Evolutionary conservation across 139 green algal species (phyloP).

Genomic region (Volvox africanus): DNA sequence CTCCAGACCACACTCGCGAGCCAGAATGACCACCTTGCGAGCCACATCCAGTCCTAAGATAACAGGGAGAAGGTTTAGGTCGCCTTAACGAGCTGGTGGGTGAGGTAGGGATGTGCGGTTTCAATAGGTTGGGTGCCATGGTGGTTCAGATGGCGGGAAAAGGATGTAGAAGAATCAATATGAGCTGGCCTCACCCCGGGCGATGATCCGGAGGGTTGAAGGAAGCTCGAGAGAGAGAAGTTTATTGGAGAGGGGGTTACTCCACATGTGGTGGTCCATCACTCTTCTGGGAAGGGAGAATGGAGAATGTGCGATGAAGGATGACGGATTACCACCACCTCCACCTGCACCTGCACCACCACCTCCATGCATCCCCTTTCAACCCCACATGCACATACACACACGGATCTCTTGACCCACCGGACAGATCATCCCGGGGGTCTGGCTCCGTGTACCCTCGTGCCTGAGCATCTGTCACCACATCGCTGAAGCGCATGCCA

Average conservation of each 20-base stretch:
- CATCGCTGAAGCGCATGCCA: constrained; percentile 73
- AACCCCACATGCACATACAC: neutral
- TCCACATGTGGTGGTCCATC: too few relatives aligned
- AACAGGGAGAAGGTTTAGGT: neutral
- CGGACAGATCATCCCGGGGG: constrained; percentile 94
- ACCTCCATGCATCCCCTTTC: too few relatives aligned
- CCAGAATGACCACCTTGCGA: constrained; percentile 95
- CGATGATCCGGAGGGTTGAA: too few relatives aligned
- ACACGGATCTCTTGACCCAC: constrained; percentile 14
- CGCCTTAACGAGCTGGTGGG: too few relatives aligned
- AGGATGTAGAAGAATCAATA: too few relatives aligned
- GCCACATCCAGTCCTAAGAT: constrained; percentile 93
- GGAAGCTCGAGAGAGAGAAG: too few relatives aligned
- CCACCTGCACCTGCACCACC: neutral
- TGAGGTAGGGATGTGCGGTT: neutral
- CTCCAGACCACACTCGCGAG: constrained; percentile 84
- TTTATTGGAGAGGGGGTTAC: too few relatives aligned
- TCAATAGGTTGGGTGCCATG: neutral
- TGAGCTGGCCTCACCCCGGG: too few relatives aligned
- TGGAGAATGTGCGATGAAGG: too few relatives aligned
- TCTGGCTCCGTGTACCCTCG: constrained; percentile 97
- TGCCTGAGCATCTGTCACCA: constrained; percentile 89
- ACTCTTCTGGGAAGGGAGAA: too few relatives aligned
- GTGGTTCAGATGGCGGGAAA: neutral
- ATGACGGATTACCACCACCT: neutral